These are phyloP conservation scores for Dothistroma septosporum DNA, from an alignment of 2,329 filamentous ascomycete species.

Conservation along the genomic window DNA sequence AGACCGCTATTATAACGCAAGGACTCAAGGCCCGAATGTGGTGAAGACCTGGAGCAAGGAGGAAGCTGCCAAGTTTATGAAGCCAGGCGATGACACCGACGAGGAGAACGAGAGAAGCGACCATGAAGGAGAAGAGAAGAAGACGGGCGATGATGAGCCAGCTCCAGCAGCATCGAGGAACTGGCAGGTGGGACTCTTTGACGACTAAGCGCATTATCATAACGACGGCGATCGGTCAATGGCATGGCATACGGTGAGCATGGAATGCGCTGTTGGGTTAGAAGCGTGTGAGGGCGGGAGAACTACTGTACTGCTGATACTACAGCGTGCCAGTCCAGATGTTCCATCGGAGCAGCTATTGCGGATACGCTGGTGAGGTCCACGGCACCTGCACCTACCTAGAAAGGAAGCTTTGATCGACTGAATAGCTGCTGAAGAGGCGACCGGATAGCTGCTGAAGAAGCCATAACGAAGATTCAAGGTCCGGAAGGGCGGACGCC, in stretches of 20 bases:
- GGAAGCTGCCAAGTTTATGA: background rate
- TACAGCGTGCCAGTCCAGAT: too few species aligned
- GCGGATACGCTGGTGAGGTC: background rate
- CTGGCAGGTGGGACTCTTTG: slow-evolving; percentile 5
- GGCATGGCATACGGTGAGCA: background rate
- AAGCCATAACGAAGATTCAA: background rate
- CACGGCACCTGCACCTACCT: background rate
- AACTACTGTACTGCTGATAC: too few species aligned
- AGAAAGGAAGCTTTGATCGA: background rate
- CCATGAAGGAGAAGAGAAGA: background rate
- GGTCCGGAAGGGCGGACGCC: background rate
- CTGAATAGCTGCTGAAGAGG: background rate
- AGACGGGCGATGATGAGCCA: background rate
- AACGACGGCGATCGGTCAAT: background rate
- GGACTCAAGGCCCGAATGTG: background rate
- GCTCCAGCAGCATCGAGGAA: background rate
- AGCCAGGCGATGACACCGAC: background rate
- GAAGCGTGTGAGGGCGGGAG: background rate
- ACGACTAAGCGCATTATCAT: background rate
- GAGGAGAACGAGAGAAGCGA: background rate
- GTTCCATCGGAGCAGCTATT: background rate
- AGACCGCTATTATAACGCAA: slow-evolving; percentile 16
- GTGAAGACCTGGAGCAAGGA: slow-evolving; percentile 11
- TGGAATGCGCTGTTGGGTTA: background rate
- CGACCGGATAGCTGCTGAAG: background rate